Percentiles rank a stretch among this genome's conserved stretches.
These are phyloP conservation scores for Euphorbia peplus DNA, from an alignment of 345 rosid species.

Conservation along the genomic window DNA sequence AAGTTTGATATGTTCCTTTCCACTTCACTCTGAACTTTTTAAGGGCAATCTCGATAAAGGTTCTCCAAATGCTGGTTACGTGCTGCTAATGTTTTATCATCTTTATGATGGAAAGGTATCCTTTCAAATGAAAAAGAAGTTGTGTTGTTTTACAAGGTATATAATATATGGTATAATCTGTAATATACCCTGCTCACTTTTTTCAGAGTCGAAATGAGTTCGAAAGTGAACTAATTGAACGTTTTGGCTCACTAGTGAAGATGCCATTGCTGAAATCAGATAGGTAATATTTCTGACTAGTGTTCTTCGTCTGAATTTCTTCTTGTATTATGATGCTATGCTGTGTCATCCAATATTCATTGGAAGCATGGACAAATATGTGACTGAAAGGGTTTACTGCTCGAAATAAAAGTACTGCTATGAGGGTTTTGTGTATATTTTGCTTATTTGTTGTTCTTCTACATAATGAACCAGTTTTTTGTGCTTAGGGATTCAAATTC, in stretches of 20 bases:
- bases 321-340: too few relatives aligned
- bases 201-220: conserved; percentile 75
- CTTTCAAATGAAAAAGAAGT: conserved; percentile 1
- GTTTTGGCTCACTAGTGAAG: conserved; percentile 84
- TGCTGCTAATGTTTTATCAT: conserved; percentile 90
- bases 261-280: conserved; percentile 82
- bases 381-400: background rate
- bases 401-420: background rate
- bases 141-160: background rate
- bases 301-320: background rate
- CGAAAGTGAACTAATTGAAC: conserved; percentile 79
- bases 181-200: background rate
- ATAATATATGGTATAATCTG: too few relatives aligned
- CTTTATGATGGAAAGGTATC: conserved; percentile 95
- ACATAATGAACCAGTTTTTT: background rate
- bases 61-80: conserved; percentile 85
- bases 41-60: conserved; percentile 96
- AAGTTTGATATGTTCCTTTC: conserved; percentile 3
- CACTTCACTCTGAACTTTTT: conserved; percentile 23
- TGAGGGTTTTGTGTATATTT: background rate
- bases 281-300: conserved; percentile 42
- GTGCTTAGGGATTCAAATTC: background rate
- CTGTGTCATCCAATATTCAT: too few relatives aligned
- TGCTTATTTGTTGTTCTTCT: background rate
- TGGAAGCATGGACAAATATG: background rate